phyloP scores from a whole-genome alignment of 2,329 filamentous ascomycete genomes.

The Trichoderma koningiopsis region DNA sequence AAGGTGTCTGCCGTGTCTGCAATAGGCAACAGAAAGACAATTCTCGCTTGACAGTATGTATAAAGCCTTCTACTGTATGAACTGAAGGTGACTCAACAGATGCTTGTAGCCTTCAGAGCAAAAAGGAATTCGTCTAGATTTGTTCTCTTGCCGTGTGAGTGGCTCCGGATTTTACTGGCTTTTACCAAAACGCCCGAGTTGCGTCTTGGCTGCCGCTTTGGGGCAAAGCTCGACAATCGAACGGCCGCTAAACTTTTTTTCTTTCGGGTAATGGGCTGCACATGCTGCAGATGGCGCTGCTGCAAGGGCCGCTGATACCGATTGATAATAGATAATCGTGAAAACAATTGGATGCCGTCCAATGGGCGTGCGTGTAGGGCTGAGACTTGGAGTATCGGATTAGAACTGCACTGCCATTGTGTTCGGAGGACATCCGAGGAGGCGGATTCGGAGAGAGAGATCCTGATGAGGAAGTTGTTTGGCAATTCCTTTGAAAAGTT shows the following conservation, averaged over 20 bases:
- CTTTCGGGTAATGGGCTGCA: not conserved
- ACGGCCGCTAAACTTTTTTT: constrained; percentile 18
- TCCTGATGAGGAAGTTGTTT: constrained; percentile 14
- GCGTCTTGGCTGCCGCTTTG: constrained; percentile 30
- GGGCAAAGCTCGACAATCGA: constrained; percentile 24
- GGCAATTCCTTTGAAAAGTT: not conserved
- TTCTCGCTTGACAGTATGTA: not conserved
- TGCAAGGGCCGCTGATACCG: not conserved
- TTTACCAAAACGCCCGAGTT: constrained; percentile 11
- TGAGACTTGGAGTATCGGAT: no score
- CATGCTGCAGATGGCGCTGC: not conserved
- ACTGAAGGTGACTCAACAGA: no score
- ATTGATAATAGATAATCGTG: constrained; percentile 2
- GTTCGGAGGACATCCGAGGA: not conserved
- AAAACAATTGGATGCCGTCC: not conserved
- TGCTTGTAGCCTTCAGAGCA: no score
- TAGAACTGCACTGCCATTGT: not conserved
- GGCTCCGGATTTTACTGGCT: constrained; percentile 3
- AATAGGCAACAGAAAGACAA: not conserved
- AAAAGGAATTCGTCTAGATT: not conserved
- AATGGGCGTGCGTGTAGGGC: not conserved
- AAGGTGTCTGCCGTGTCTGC: not conserved
- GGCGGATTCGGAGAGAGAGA: not conserved
- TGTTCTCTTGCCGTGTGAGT: not conserved
- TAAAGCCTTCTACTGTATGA: not conserved